These are phyloP conservation scores for Lobosporangium transversale DNA, from an alignment of 192 early-diverging fungal species.

Conservation along the genomic window DNA sequence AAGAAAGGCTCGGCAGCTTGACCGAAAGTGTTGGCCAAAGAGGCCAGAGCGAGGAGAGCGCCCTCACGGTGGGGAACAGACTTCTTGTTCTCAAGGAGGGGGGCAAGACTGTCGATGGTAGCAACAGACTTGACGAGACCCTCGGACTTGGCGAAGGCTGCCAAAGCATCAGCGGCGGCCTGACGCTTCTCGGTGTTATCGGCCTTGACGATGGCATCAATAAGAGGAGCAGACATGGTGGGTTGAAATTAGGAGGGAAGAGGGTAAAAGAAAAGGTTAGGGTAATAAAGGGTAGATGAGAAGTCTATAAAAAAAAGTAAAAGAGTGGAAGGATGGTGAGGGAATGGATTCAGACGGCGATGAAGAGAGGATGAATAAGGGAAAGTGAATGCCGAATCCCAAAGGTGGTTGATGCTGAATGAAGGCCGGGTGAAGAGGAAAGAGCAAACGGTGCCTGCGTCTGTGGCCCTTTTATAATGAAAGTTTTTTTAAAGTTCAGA, in stretches of 20 bases:
- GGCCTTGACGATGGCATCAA: constrained; percentile 54
- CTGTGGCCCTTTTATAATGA: not conserved
- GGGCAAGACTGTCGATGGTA: constrained; percentile 65
- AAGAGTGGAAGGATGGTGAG: constrained; percentile 23
- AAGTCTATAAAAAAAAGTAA: no score
- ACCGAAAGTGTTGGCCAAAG: constrained; percentile 64
- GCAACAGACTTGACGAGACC: constrained; percentile 64
- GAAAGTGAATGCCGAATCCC: constrained; percentile 21
- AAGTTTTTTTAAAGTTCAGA: constrained; percentile 2
- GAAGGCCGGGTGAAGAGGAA: constrained; percentile 31
- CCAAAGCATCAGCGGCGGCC: constrained; percentile 46
- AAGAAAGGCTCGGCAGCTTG: constrained; percentile 75
- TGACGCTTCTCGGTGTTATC: constrained; percentile 51
- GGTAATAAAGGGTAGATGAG: no score
- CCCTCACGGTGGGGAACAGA: constrained; percentile 68
- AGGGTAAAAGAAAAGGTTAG: not conserved
- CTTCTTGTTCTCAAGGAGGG: constrained; percentile 78
- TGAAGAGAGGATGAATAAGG: not conserved
- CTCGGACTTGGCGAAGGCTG: constrained; percentile 50
- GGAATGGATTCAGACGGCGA: constrained; percentile 4
- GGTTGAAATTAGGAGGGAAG: not conserved
- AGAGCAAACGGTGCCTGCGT: constrained; percentile 11
- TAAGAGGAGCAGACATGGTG: constrained; percentile 47
- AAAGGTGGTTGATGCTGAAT: constrained; percentile 25
- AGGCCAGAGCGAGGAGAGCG: constrained; percentile 65